Percentiles rank a stretch among this genome's conserved stretches.
These are phyloP conservation scores for Tolypocladium cylindrosporum DNA, from an alignment of 2,329 filamentous ascomycete genomes.

Conservation along the genomic window DNA sequence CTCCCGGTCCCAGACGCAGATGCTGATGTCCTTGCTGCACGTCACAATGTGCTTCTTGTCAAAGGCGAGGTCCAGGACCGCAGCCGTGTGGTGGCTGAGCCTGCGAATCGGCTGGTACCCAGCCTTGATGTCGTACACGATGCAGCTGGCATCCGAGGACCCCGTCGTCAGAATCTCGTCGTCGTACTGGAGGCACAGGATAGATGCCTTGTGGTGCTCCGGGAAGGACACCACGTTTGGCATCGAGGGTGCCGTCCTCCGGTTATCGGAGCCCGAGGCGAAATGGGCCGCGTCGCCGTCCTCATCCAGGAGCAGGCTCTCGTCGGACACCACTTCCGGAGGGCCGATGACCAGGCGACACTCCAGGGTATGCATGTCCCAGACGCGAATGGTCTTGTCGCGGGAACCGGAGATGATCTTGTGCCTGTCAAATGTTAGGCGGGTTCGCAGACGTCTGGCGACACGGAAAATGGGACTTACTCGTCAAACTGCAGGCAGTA, in stretches of 20 bases:
- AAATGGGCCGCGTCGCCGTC: conserved; percentile 43
- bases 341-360: conserved; percentile 84
- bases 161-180: conserved; percentile 88
- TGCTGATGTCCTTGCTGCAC: conserved; percentile 90
- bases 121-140: conserved; percentile 76
- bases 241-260: conserved; percentile 32
- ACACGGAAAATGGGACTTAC: conserved; percentile 35
- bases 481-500: conserved; percentile 98
- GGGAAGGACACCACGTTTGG: conserved; percentile 48
- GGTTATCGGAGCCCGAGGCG: conserved; percentile 42
- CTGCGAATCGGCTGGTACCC: conserved; percentile 73
- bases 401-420: conserved; percentile 97
- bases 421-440: conserved; percentile 44
- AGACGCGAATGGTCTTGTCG: conserved; percentile 90
- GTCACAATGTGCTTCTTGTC: conserved; percentile 89
- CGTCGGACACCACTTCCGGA: conserved; percentile 48
- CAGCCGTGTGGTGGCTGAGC: conserved; percentile 69
- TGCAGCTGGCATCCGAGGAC: conserved; percentile 84
- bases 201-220: conserved; percentile 78
- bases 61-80: conserved; percentile 89
- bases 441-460: neutral
- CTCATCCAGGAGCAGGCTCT: conserved; percentile 39
- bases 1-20: conserved; percentile 86
- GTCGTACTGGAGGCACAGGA: conserved; percentile 92
- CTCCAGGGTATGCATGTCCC: conserved; percentile 83